phyloP scores from a whole-genome alignment of 768 basidiomycete species.

The Boletus rufocinnamomeus region DNA sequence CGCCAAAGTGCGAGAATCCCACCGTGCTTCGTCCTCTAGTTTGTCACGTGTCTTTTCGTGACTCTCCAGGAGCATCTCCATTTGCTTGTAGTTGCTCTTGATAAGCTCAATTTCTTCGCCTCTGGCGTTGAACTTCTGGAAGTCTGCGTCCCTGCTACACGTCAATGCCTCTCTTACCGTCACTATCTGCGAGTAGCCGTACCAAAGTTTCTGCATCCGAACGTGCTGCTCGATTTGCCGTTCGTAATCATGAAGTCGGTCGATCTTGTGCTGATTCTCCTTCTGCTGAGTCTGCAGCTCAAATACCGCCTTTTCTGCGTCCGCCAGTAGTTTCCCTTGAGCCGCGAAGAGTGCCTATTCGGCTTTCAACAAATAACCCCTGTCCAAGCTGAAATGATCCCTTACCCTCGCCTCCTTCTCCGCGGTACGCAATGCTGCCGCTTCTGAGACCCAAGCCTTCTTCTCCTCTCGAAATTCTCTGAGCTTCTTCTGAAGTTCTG shows the following conservation, averaged over 20 bases:
- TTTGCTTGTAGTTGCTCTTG: conserved; percentile 60
- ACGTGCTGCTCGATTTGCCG: conserved; percentile 81
- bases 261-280: conserved; percentile 79
- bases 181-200: conserved; percentile 24
- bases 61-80: conserved; percentile 63
- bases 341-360: conserved; percentile 63
- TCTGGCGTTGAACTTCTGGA: conserved; percentile 65
- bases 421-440: conserved; percentile 63
- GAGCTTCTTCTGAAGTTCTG: conserved; percentile 75
- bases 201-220: conserved; percentile 80
- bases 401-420: conserved; percentile 70
- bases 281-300: conserved; percentile 73
- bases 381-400: not conserved
- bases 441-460: conserved; percentile 71
- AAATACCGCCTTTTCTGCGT: conserved; percentile 70
- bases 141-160: conserved; percentile 67
- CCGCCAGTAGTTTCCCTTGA: conserved; percentile 66
- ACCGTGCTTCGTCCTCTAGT: conserved; percentile 64
- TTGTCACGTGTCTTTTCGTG: conserved; percentile 53
- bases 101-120: conserved; percentile 58
- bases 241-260: conserved; percentile 82
- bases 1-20: conserved; percentile 20
- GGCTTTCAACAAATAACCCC: not conserved
- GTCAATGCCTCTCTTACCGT: conserved; percentile 12
- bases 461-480: conserved; percentile 78